Conservation (phyloP, 768 basidiomycete species). For the Auricularia auricula-judae region DNA sequence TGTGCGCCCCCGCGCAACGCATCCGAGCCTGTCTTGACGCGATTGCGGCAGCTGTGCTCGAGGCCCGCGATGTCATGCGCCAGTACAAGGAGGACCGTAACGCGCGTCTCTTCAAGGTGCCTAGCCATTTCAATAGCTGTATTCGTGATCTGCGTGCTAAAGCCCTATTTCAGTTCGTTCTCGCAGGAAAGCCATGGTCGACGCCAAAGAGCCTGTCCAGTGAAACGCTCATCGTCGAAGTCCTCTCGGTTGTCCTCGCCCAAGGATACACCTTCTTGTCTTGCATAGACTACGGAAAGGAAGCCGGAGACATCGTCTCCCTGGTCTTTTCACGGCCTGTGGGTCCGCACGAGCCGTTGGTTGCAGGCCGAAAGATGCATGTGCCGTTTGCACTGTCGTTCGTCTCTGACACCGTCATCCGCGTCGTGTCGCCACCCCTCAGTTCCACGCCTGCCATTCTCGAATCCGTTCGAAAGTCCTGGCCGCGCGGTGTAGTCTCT, state of each 20-base stretch:
- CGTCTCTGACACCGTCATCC: constrained; percentile 51
- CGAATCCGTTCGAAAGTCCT: constrained; percentile 65
- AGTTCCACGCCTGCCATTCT: constrained; percentile 69
- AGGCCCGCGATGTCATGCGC: background rate
- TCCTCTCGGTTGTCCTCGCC: constrained; percentile 50
- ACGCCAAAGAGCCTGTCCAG: constrained; percentile 53
- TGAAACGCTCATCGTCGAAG: constrained; percentile 59
- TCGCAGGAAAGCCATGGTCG: constrained; percentile 65
- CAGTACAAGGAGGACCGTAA: constrained; percentile 2
- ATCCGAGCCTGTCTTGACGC: constrained; percentile 21
- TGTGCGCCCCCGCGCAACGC: constrained; percentile 39
- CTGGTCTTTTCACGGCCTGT: constrained; percentile 56
- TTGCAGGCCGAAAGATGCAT: constrained; percentile 29
- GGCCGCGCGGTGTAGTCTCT: constrained; percentile 69
- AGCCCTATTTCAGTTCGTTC: constrained; percentile 50
- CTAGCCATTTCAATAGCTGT: background rate
- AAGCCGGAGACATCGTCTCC: constrained; percentile 60
- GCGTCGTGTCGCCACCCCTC: constrained; percentile 68
- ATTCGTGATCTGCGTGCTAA: constrained; percentile 33
- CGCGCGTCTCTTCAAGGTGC: background rate
- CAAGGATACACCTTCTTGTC: constrained; percentile 56
- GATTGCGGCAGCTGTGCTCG: constrained; percentile 20
- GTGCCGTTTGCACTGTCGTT: constrained; percentile 65
- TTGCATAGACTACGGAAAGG: constrained; percentile 65
- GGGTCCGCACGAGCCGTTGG: constrained; percentile 18